Conservation (phyloP, 116 monocot genomes). For the Dioscorea cayenensis region DNA sequence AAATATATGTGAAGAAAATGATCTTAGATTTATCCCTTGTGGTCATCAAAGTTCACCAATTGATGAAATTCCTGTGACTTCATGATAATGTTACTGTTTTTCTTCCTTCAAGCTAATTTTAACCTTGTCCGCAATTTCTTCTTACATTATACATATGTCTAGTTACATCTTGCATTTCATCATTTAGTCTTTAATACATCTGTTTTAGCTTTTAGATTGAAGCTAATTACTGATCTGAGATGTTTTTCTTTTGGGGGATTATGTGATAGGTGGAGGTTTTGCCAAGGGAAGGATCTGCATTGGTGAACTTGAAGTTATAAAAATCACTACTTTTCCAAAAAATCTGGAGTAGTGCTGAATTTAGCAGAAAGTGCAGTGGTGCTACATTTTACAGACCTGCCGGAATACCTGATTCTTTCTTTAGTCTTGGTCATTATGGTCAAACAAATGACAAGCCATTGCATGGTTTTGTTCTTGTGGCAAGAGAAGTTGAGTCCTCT, state of each 20-base stretch:
- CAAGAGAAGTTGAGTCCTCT: conserved; percentile 24
- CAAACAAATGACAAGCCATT: conserved; percentile 47
- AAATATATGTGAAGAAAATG: neutral
- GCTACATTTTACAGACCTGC: conserved; percentile 67
- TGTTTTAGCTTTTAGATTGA: neutral
- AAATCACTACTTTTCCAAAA: conserved; percentile 53
- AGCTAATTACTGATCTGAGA: neutral
- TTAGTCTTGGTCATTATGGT: conserved; percentile 69
- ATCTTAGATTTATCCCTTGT: neutral
- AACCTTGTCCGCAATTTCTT: neutral
- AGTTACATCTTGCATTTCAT: neutral
- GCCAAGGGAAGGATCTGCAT: conserved; percentile 57
- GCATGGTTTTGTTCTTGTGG: conserved; percentile 69
- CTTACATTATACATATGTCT: neutral
- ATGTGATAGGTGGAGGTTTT: conserved; percentile 59
- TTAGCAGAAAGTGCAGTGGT: conserved; percentile 23
- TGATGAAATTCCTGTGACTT: neutral
- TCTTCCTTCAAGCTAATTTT: neutral
- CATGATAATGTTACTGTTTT: too few species aligned
- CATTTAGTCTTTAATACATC: neutral
- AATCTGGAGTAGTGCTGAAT: conserved; percentile 47
- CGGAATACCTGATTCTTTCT: conserved; percentile 57
- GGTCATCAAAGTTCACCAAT: neutral
- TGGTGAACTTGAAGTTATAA: conserved; percentile 67
- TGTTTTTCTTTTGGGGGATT: neutral